These are phyloP conservation scores for Neofusicoccum parvum DNA, from an alignment of 2,329 filamentous ascomycete species.

Conservation along the genomic window DNA sequence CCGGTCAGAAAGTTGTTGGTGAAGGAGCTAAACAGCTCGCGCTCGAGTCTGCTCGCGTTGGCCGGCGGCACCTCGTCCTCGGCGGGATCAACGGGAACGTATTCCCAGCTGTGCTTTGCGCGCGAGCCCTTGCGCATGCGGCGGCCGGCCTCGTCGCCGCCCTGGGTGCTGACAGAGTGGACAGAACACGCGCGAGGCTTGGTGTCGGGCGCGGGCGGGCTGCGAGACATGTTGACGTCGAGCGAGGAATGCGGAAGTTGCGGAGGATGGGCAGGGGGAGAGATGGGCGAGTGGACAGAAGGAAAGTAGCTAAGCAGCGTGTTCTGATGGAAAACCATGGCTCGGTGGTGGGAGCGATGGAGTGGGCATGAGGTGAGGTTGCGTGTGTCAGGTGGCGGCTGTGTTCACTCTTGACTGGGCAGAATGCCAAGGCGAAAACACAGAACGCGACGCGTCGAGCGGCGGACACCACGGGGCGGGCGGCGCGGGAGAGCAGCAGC, in stretches of 20 bases:
- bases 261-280: background rate
- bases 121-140: slow-evolving; percentile 2
- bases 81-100: slow-evolving; percentile 18
- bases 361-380: slow-evolving; percentile 14
- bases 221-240: slow-evolving; percentile 10
- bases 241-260: slow-evolving; percentile 15
- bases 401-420: slow-evolving; percentile 11
- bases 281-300: background rate
- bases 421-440: slow-evolving; percentile 19
- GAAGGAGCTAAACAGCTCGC: slow-evolving; percentile 20
- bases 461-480: background rate
- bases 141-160: background rate
- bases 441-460: slow-evolving; percentile 16
- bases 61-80: slow-evolving; percentile 18
- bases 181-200: slow-evolving; percentile 14
- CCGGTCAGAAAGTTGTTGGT: slow-evolving; percentile 16
- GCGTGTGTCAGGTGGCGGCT: slow-evolving; percentile 22
- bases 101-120: slow-evolving; percentile 20
- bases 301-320: slow-evolving; percentile 16
- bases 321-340: slow-evolving; percentile 18
- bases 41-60: slow-evolving; percentile 12
- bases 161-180: slow-evolving; percentile 7
- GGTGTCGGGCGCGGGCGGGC: background rate
- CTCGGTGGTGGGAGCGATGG: background rate
- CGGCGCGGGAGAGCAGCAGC: background rate